A percentile compares a stretch with the other conserved stretches of the same genome.
Conservation (phyloP, 1,139 yeast genomes). For the Insectozyma bohioensis region DNA sequence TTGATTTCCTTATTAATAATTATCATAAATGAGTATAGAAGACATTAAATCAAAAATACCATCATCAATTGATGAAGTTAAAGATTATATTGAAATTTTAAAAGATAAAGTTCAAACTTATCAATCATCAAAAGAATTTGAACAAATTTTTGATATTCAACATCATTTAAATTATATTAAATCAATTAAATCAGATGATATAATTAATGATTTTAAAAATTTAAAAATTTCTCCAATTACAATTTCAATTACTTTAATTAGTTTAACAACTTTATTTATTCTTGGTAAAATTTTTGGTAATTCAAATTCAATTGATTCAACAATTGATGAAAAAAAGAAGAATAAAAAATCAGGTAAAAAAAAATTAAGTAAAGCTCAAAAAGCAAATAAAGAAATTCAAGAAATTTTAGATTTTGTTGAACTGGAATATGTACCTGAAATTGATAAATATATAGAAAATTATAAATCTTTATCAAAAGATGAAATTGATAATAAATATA, state of each 20-base stretch:
- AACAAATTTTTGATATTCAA: slow-evolving; percentile 11
- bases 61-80: slow-evolving; percentile 12
- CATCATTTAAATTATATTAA: slow-evolving; percentile 11
- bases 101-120: slow-evolving; percentile 11
- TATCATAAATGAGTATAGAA: slow-evolving; percentile 9
- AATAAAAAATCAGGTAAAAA: slow-evolving; percentile 29
- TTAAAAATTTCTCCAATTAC: slow-evolving; percentile 37
- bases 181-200: slow-evolving; percentile 20
- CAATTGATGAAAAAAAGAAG: slow-evolving; percentile 7
- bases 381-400: slow-evolving; percentile 43
- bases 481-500: slow-evolving; percentile 50
- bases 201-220: slow-evolving; percentile 30
- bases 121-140: slow-evolving; percentile 8
- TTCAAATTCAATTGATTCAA: slow-evolving; percentile 8
- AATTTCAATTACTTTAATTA: slow-evolving; percentile 32
- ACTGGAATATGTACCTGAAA: slow-evolving; percentile 42
- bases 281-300: slow-evolving; percentile 18
- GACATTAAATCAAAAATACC: slow-evolving; percentile 15
- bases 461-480: slow-evolving; percentile 33
- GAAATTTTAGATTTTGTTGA: slow-evolving; percentile 43
- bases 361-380: slow-evolving; percentile 44
- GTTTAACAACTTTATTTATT: slow-evolving; percentile 27
- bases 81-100: slow-evolving; percentile 12
- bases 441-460: slow-evolving; percentile 39
- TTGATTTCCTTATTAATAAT: neutral